A percentile compares a stretch with the other conserved stretches of the same genome.
phyloP scores from a whole-genome alignment of 1,139 yeast genomes.

The Pichia sp. region DNA sequence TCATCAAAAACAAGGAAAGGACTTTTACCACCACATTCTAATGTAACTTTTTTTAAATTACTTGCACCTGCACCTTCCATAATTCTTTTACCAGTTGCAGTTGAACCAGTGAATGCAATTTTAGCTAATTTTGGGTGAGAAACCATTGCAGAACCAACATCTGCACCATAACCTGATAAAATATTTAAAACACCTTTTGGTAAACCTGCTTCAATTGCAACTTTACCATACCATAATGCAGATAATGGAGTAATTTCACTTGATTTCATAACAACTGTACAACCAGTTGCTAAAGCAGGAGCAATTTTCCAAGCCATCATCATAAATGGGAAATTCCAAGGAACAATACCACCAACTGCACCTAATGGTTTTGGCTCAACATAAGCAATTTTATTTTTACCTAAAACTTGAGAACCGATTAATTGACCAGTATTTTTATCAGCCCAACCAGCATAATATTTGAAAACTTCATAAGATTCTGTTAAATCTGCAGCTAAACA shows the following conservation, averaged over 20 bases:
- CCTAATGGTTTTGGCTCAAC: constrained; percentile 64
- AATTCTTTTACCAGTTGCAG: constrained; percentile 71
- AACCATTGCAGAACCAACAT: constrained; percentile 56
- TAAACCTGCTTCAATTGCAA: constrained; percentile 65
- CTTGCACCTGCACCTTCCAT: constrained; percentile 65
- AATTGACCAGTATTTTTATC: constrained; percentile 70
- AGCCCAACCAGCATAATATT: constrained; percentile 80
- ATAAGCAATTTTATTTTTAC: constrained; percentile 42
- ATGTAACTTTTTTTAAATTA: constrained; percentile 69
- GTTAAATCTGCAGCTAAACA: constrained; percentile 45
- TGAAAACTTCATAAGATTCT: constrained; percentile 48
- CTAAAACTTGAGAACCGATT: constrained; percentile 34
- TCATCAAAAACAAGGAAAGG: constrained; percentile 50
- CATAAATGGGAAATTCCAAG: constrained; percentile 83
- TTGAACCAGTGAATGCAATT: constrained; percentile 84
- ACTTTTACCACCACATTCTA: constrained; percentile 62
- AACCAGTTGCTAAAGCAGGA: constrained; percentile 79
- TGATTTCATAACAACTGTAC: constrained; percentile 72
- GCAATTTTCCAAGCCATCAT: constrained; percentile 79
- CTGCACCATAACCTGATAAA: constrained; percentile 60
- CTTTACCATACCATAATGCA: constrained; percentile 57
- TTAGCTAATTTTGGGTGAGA: constrained; percentile 58
- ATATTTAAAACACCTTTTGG: constrained; percentile 78
- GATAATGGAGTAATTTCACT: constrained; percentile 81
- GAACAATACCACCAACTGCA: constrained; percentile 77